These are phyloP conservation scores for Malbranchea cinnamomea DNA, from an alignment of 2,329 filamentous ascomycete genomes.

Conservation along the genomic window DNA sequence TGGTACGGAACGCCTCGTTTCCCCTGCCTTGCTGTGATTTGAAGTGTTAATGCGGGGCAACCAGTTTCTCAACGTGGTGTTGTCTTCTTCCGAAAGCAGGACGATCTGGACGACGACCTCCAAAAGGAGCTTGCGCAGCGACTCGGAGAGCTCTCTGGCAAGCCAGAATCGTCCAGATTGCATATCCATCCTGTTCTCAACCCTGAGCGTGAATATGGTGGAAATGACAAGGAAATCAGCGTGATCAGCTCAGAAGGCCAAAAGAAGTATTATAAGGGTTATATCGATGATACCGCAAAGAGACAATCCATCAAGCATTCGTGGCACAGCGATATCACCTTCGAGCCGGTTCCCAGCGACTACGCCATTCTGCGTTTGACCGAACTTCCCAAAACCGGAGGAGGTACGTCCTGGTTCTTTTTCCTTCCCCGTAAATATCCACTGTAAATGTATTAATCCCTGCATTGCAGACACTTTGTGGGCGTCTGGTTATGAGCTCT, in stretches of 20 bases:
- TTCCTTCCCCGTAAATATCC: no score
- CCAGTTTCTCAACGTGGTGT: slow-evolving; percentile 38
- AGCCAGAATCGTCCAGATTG: slow-evolving; percentile 30
- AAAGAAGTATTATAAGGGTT: slow-evolving; percentile 25
- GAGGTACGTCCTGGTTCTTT: slow-evolving; percentile 23
- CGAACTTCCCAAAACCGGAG: slow-evolving; percentile 27
- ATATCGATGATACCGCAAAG: slow-evolving; percentile 14
- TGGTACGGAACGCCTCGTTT: slow-evolving; percentile 13
- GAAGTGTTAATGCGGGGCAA: no score
- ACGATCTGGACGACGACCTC: slow-evolving; percentile 33
- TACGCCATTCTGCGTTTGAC: slow-evolving; percentile 33
- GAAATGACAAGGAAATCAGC: slow-evolving; percentile 34
- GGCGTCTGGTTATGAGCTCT: slow-evolving; percentile 30
- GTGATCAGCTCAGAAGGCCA: slow-evolving; percentile 31
- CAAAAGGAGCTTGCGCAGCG: slow-evolving; percentile 39
- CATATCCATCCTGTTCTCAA: slow-evolving; percentile 36
- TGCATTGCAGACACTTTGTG: slow-evolving; percentile 25
- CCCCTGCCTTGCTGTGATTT: no score
- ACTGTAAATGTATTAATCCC: not conserved
- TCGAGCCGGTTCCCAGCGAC: slow-evolving; percentile 33
- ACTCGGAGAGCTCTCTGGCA: slow-evolving; percentile 33
- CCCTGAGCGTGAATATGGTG: slow-evolving; percentile 32
- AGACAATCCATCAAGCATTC: slow-evolving; percentile 21
- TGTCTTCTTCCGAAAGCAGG: slow-evolving; percentile 39
- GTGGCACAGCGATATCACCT: slow-evolving; percentile 38